phyloP scores from a whole-genome alignment of 225 moss, liverwort and hornwort species.

The Rhytidiadelphus loreus region DNA sequence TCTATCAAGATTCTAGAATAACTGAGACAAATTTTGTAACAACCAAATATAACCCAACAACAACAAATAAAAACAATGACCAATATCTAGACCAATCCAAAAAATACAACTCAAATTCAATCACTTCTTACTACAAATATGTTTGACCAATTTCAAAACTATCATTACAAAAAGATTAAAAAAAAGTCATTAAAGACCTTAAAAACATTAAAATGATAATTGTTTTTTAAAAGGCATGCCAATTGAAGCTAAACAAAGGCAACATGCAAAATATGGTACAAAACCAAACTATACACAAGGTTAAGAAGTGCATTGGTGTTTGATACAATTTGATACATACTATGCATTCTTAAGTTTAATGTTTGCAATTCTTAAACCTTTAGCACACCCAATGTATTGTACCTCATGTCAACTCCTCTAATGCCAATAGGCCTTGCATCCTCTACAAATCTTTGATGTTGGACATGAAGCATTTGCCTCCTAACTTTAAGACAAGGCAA shows the following conservation, averaged over 20 bases:
- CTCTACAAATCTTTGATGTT: not conserved
- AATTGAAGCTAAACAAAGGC: not conserved
- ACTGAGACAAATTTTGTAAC: not conserved
- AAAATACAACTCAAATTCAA: not conserved
- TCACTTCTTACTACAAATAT: not conserved
- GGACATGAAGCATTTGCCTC: not conserved
- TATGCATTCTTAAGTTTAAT: not conserved
- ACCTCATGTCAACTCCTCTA: not conserved
- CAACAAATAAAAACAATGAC: not conserved
- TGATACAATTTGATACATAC: not conserved
- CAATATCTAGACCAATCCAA: accelerated
- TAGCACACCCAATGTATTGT: not conserved
- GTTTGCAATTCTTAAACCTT: not conserved
- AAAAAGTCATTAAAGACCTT: not conserved
- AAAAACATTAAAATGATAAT: not conserved
- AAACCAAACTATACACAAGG: no score
- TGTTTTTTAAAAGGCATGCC: no score
- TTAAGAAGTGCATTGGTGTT: no score
- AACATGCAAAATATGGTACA: no score
- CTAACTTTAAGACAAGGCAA: not conserved
- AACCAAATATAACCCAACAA: not conserved
- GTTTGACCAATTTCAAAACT: not conserved
- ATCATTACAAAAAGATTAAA: accelerated
- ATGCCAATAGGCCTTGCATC: not conserved
- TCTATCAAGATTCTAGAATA: not conserved